Evolutionary conservation across 768 basidiomycete species (phyloP), one percentile per base, ranked within the genome.

Genomic region (Amanita polypyramis): DNA sequence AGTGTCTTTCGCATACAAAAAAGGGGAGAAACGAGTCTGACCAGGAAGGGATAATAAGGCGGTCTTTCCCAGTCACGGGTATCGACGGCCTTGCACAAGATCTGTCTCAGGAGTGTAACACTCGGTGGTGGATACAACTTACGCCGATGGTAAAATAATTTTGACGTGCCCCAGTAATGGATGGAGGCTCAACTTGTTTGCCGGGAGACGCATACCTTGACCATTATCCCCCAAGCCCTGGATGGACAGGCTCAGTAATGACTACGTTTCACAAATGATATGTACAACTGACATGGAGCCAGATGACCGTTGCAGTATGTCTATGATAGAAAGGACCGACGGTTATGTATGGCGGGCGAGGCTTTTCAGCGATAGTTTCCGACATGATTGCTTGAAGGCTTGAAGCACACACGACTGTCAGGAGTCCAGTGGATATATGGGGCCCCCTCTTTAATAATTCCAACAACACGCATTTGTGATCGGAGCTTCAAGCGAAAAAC

Each of bases 71-170:
- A 2, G 80, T 81, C 11, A 86, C 74, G 7, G 73, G 65, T 52
- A 68, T 70, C 2, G 29, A 43, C 6, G 60, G 66, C 12, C 56
- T 57, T 44, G 8, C 17, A 27, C 30, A 9, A n/a, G n/a, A n/a
- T 17, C n/a, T 19, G 47, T 40, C 11, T 30, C 5, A 32, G n/a
- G 10, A 42, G 17, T 27, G 15, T 19, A 35, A 37, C 3, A 29
- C 32, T 29, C 5, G 15, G 55, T 58, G 59, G 65, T 8, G 20
- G 32, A 43, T 38, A 17, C 14, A 33, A 35, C 57, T 53, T 43
- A 76, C 61, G 79, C 77, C 51, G 78, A 73, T 15, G 82, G 82
- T 15, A 87, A 65, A 34, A 87, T 65, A 74, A 79, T 86, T 62
- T 85, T 84, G 53, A 85, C 62, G 53, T 84, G 75, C 5, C 70